Evolutionary conservation across 305 asterid genomes (phyloP).

Genomic region (Fraxinus platypoda): DNA sequence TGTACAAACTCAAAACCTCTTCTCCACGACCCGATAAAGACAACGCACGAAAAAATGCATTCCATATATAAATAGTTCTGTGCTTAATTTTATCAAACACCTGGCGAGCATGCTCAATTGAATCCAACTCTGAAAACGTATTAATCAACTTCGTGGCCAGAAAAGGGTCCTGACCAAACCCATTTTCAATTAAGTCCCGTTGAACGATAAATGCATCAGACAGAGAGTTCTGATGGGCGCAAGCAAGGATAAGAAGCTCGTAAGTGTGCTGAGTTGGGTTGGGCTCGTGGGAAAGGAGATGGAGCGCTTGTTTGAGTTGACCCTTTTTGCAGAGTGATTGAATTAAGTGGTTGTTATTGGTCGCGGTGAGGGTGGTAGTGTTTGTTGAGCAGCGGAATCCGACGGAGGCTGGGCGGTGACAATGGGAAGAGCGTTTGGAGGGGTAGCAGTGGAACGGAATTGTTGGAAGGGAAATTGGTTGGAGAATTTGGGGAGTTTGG

Average conservation of each 20-base stretch:
- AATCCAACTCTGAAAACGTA: conserved; percentile 52
- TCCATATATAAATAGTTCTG: conserved; percentile 75
- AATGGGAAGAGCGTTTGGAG: conserved; percentile 20
- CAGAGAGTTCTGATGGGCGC: conserved; percentile 42
- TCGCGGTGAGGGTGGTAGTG: conserved; percentile 23
- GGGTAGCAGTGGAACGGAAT: conserved; percentile 19
- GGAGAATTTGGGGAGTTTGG: conserved; percentile 33
- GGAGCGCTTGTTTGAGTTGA: conserved; percentile 67
- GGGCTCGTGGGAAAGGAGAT: conserved; percentile 52
- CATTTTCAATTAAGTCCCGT: conserved; percentile 49
- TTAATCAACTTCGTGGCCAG: conserved; percentile 88
- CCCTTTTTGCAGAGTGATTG: conserved; percentile 82
- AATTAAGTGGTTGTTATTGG: conserved; percentile 50
- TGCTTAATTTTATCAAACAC: conserved; percentile 68
- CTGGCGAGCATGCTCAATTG: conserved; percentile 54
- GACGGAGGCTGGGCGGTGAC: conserved; percentile 35
- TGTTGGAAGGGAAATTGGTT: conserved; percentile 31
- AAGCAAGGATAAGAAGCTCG: conserved; percentile 74
- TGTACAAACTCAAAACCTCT: conserved; percentile 62
- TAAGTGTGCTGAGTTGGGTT: conserved; percentile 71
- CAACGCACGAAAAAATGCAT: conserved; percentile 79
- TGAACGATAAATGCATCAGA: conserved; percentile 60
- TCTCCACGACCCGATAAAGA: conserved; percentile 65
- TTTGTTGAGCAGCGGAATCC: conserved; percentile 22
- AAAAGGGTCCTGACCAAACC: conserved; percentile 72